phyloP scores from a whole-genome alignment of 2,329 filamentous ascomycete genomes.

The Magnaporthiopsis incrustans region DNA sequence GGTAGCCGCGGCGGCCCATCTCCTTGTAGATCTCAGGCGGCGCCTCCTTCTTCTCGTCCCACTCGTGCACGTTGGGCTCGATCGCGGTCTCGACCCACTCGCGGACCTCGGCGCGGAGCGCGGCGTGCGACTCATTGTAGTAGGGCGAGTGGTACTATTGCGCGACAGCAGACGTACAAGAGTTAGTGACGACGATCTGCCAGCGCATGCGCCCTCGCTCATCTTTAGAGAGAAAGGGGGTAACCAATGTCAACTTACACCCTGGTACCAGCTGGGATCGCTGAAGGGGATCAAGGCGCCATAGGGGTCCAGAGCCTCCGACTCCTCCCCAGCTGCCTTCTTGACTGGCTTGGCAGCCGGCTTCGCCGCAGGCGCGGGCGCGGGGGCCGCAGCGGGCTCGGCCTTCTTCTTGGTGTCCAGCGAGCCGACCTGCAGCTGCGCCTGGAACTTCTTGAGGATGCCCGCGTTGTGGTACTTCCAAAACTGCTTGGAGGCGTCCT shows the following conservation, averaged over 20 bases:
- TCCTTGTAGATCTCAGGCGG: slow-evolving; percentile 88
- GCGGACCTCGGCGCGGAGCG: slow-evolving; percentile 82
- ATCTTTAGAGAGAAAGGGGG: neutral
- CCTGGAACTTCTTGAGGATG: slow-evolving; percentile 80
- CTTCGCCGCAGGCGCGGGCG: slow-evolving; percentile 20
- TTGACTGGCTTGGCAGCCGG: slow-evolving; percentile 26
- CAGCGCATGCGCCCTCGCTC: too few relatives aligned
- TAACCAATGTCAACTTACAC: slow-evolving; percentile 46
- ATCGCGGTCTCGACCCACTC: slow-evolving; percentile 86
- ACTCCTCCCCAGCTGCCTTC: slow-evolving; percentile 36
- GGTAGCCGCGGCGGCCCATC: slow-evolving; percentile 87
- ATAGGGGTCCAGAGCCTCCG: slow-evolving; percentile 73
- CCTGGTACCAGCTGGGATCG: slow-evolving; percentile 92
- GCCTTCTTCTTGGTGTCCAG: slow-evolving; percentile 74
- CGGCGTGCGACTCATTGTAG: slow-evolving; percentile 89
- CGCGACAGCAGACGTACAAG: neutral
- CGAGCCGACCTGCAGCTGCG: slow-evolving; percentile 73
- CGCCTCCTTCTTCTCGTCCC: slow-evolving; percentile 92
- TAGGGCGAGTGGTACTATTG: slow-evolving; percentile 89
- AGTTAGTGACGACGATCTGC: neutral
- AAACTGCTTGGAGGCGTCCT: slow-evolving; percentile 60
- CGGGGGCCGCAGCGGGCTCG: slow-evolving; percentile 47
- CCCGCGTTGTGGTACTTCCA: slow-evolving; percentile 77
- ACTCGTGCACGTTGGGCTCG: slow-evolving; percentile 87
- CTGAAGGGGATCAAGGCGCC: slow-evolving; percentile 84